Evolutionary conservation across 108 stramenopile genomes (phyloP).

Genomic region (Pseudonitzschia pungens): DNA sequence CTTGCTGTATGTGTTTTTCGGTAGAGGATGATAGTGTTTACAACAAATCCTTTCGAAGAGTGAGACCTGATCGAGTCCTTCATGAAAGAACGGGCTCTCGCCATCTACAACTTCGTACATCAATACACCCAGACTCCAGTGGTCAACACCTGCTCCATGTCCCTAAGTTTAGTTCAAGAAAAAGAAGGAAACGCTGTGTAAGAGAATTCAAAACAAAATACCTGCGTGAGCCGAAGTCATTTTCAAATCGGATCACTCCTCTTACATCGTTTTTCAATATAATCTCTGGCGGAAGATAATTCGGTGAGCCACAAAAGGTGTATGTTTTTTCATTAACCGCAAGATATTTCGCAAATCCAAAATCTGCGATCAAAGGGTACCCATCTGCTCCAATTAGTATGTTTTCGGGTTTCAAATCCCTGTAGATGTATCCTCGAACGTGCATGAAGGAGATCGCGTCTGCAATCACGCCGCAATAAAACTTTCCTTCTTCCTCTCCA

Average conservation of each 20-base stretch:
- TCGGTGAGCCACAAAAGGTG: constrained; percentile 96
- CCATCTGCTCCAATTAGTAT: constrained; percentile 67
- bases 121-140: constrained; percentile 91
- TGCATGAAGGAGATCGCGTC: constrained; percentile 92
- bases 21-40: constrained; percentile 50
- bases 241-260: too few relatives aligned
- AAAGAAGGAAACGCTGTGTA: too few relatives aligned
- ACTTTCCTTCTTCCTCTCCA: constrained; percentile 44
- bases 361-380: constrained; percentile 84
- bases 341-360: constrained; percentile 72
- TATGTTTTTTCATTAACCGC: constrained; percentile 83
- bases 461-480: constrained; percentile 68
- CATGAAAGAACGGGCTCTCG: constrained; percentile 68
- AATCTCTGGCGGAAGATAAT: constrained; percentile 90
- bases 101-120: constrained; percentile 88
- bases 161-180: constrained; percentile 51
- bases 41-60: constrained; percentile 80
- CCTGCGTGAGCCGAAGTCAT: too few relatives aligned
- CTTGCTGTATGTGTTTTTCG: background rate
- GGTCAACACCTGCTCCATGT: constrained; percentile 83
- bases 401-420: constrained; percentile 91
- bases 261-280: constrained; percentile 34
- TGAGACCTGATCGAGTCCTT: constrained; percentile 75
- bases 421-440: constrained; percentile 74
- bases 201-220: too few relatives aligned